Evolutionary conservation across 306 rosid genomes (phyloP), one percentile per base, ranked within the genome.

Genomic region (Vachellia pachyceras): DNA sequence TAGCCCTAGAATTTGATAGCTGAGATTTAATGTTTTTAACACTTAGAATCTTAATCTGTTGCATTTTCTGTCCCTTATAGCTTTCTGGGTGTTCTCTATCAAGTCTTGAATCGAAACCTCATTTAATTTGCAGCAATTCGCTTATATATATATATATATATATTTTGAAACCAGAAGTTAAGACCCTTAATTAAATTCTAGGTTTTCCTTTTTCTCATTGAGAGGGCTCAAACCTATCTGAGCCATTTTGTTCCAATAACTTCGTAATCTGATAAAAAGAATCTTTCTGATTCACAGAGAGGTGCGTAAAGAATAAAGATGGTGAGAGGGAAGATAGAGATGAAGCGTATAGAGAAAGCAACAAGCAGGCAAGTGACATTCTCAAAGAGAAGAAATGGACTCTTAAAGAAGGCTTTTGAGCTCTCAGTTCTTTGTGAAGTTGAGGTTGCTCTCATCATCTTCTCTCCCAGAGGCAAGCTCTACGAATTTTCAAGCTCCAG

Each of bases 311-410:
- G 49, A 35, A 33, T 61, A 74, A 68, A 81, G 79, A 94, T 94
- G 97, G 95, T 90, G 92, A 87, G 98, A 83, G 97, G 98, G 10
- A 94, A 92, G 83, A 92, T 95, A 45, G 94, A 94, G 87, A 84
- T 29, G 20, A 33, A 63, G 87, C 85, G 95, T 33, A 94, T 90
- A 60, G 98, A 92, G 81, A 92, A 94, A 77, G 83, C 90, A 12
- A 90, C 97, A 17, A 94, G 90, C 74, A 85, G 98, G 1, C 98
- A 94, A 61, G 97, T 94, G 0, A 90, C 98, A 1, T 94, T 92
- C 80, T 94, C 94, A 11, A n/a, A 55, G 90, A 92, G 98, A 77
- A 82, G 94, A 1, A 92, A 85, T 41, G 98, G 98, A 39, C 80
- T 94, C 60, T 85, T 94, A 23, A 94, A 94, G 90, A 94, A 94